Evolutionary conservation across 2,329 filamentous ascomycete genomes (phyloP).

Genomic region (Amphichorda felina): DNA sequence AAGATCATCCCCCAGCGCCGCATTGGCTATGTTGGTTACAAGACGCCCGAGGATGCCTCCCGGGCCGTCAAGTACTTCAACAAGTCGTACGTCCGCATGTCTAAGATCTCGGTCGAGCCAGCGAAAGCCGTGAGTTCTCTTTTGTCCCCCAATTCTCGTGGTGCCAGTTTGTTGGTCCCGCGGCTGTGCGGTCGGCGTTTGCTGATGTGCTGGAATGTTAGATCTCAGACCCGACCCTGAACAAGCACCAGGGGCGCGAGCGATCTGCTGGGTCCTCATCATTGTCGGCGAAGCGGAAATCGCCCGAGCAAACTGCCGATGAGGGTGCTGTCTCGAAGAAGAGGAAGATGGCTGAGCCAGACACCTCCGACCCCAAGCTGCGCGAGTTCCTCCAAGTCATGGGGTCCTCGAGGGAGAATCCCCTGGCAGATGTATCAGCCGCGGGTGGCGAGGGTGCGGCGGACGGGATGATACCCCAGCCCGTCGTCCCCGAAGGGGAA

Average conservation of each 20-base stretch:
- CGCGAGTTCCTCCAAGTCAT: conserved; percentile 80
- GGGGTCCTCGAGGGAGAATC: conserved; percentile 36
- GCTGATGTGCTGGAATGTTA: conserved; percentile 27
- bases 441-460: conserved; percentile 8
- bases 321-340: conserved; percentile 37
- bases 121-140: conserved; percentile 57
- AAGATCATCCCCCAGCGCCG: conserved; percentile 82
- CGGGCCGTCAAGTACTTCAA: conserved; percentile 92
- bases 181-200: conserved; percentile 3
- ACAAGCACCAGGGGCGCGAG: conserved; percentile 13
- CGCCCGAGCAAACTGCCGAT: background rate
- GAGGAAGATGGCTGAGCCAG: conserved; percentile 46
- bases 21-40: conserved; percentile 94
- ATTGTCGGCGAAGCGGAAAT: conserved; percentile 1
- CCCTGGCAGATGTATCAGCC: conserved; percentile 15
- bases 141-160: conserved; percentile 1
- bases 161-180: background rate
- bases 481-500: conserved; percentile 37
- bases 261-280: conserved; percentile 1
- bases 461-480: background rate
- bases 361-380: conserved; percentile 60
- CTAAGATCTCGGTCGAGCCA: conserved; percentile 80
- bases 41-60: conserved; percentile 65
- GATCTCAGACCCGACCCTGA: conserved; percentile 30
- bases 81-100: conserved; percentile 90